Conservation (phyloP, 2,329 filamentous ascomycete genomes). For the Aspergillus vadensis region DNA sequence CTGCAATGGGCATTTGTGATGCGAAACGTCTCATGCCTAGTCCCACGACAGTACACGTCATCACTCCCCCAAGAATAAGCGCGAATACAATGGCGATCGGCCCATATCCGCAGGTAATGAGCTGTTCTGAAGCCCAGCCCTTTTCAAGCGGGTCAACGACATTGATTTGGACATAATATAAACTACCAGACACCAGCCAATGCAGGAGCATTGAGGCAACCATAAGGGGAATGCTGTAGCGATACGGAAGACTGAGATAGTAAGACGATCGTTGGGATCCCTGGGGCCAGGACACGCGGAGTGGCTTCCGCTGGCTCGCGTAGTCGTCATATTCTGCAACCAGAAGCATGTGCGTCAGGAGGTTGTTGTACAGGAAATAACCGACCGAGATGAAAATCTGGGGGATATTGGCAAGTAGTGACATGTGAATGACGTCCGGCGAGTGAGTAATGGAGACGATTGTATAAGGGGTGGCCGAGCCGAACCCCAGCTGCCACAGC, state of each 20-base stretch:
- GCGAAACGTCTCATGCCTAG: conserved; percentile 22
- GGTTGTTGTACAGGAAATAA: conserved; percentile 39
- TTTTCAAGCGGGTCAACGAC: too few relatives aligned
- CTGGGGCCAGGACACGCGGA: conserved; percentile 48
- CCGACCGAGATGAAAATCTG: conserved; percentile 37
- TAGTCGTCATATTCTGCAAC: conserved; percentile 53
- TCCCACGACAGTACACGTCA: conserved; percentile 15
- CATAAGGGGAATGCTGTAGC: conserved; percentile 35
- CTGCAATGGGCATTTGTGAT: conserved; percentile 31
- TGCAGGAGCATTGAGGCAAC: conserved; percentile 41
- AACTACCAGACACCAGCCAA: conserved; percentile 51
- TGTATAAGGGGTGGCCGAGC: not conserved
- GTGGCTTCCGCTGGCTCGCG: conserved; percentile 37
- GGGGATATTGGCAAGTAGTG: conserved; percentile 32
- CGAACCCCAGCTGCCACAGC: not conserved
- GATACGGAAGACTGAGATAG: conserved; percentile 47
- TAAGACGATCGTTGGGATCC: conserved; percentile 49
- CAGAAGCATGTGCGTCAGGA: conserved; percentile 50
- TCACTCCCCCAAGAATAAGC: conserved; percentile 1
- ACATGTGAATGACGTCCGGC: not conserved
- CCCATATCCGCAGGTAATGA: conserved; percentile 7
- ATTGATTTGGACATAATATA: conserved; percentile 46
- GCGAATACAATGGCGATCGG: conserved; percentile 9
- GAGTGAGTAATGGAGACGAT: not conserved
- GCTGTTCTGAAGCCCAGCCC: too few relatives aligned